Evolutionary conservation across 208 protist genomes (phyloP).

Genomic region (Trypanosoma mega): DNA sequence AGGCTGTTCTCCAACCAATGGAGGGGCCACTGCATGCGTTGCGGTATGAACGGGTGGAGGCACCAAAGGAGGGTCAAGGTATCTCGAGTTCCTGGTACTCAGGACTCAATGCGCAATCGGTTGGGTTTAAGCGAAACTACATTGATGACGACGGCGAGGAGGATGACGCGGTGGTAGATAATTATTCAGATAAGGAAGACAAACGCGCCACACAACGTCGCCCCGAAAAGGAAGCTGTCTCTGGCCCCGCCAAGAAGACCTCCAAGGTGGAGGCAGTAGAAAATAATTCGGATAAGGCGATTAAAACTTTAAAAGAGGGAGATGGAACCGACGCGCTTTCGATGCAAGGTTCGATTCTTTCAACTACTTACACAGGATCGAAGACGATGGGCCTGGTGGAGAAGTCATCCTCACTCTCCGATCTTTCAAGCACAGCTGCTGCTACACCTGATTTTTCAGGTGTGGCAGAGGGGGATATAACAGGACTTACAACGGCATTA

Average conservation of each 20-base stretch:
- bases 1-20: conserved; percentile 2
- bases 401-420: no score
- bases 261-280: neutral
- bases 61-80: conserved; percentile 19
- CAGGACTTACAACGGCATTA: conserved; percentile 18
- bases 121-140: conserved; percentile 28
- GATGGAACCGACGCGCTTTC: no score
- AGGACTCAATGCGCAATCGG: conserved; percentile 16
- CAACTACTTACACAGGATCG: no score
- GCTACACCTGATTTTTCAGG: conserved; percentile 6
- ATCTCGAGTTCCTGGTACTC: conserved; percentile 34
- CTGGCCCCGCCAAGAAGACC: no score
- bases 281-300: neutral
- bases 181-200: neutral
- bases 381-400: no score
- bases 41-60: conserved; percentile 15
- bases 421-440: neutral
- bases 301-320: neutral
- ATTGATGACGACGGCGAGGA: conserved; percentile 26
- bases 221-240: neutral
- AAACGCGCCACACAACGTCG: conserved; percentile 7
- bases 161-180: neutral
- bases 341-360: no score
- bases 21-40: conserved; percentile 19
- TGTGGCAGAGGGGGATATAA: conserved; percentile 10